These are phyloP conservation scores for Colletotrichum sp. DNA, from an alignment of 2,329 filamentous ascomycete species.

Conservation along the genomic window DNA sequence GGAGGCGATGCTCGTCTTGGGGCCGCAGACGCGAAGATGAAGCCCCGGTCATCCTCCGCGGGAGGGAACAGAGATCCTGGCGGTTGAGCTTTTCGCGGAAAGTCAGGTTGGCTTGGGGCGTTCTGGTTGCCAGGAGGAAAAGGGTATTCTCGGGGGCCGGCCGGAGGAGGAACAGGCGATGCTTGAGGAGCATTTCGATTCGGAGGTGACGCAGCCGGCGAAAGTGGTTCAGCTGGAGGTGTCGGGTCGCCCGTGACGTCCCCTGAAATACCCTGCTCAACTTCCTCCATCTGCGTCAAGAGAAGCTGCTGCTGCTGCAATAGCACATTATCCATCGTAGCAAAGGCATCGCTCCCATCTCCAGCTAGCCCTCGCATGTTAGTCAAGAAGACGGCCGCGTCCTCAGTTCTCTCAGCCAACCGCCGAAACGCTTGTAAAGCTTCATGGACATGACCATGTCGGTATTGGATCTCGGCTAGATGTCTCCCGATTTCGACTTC, in stretches of 20 bases:
- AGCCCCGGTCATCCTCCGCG: background rate
- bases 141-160: background rate
- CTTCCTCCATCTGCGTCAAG: background rate
- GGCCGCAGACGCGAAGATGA: background rate
- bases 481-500: slow-evolving; percentile 1
- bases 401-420: background rate
- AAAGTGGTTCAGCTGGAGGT: background rate
- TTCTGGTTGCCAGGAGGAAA: background rate
- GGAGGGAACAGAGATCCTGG: background rate
- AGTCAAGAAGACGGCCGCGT: background rate
- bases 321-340: background rate
- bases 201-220: background rate
- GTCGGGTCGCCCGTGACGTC: background rate
- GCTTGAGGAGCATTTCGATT: background rate
- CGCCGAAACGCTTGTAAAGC: background rate
- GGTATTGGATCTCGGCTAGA: background rate
- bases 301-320: background rate
- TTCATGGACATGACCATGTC: background rate
- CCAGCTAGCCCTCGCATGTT: background rate
- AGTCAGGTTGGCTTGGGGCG: background rate
- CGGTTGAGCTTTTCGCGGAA: background rate
- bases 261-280: background rate
- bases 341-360: background rate
- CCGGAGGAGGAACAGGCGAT: background rate
- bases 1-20: background rate